Evolutionary conservation across 2,329 filamentous ascomycete genomes (phyloP), one percentile per base, ranked within the genome.

Genomic region (Claviceps sorghi): DNA sequence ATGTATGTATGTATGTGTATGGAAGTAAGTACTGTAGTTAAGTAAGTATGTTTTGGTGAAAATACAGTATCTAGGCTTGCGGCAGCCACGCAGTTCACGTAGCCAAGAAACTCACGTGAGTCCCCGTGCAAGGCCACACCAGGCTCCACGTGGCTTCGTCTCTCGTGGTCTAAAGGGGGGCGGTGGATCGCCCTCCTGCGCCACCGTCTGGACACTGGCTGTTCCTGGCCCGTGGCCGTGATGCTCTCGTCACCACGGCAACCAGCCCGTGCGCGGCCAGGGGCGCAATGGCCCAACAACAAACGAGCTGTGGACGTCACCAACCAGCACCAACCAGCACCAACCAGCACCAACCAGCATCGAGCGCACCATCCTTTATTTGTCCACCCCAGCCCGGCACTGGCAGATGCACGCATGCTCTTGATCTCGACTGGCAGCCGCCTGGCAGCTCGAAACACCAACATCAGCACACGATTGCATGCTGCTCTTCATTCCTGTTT

Each of bases 231-330:
- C 36, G 36, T 38, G 3, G 26, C 5, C 26, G 6, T 15, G 4
- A 2, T 34, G 13, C 5, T 15, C 19, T 15, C 0, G 32, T 54
- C 49, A 26, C 52, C 45, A 49, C 52, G 30, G 49, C 49, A 54
- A 54, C 52, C 40, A 48, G 9, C 19, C 42, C 26, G 19, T 29
- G 15, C 26, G 15, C 22, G 30, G 19, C 19, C 36, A 38, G 30
- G 40, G 34, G 22, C 21, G 43, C 29, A 43, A 49, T 38, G 46
- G 44, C 36, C 26, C 50, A 54, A 54, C 49, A 57, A 57, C 55
- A 57, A 57, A 54, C 55, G 49, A 38, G 44, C 34, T 36, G 21
- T 9, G 41, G 42, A 51, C 51, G 53, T 55, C 55, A 56, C 43
- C 44, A 30, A 22, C 19, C 26, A 26, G 26, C 42, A 11, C 30